These are phyloP conservation scores for Zoysia pacifica DNA, from an alignment of 176 grass and related monocot species.

Conservation along the genomic window DNA sequence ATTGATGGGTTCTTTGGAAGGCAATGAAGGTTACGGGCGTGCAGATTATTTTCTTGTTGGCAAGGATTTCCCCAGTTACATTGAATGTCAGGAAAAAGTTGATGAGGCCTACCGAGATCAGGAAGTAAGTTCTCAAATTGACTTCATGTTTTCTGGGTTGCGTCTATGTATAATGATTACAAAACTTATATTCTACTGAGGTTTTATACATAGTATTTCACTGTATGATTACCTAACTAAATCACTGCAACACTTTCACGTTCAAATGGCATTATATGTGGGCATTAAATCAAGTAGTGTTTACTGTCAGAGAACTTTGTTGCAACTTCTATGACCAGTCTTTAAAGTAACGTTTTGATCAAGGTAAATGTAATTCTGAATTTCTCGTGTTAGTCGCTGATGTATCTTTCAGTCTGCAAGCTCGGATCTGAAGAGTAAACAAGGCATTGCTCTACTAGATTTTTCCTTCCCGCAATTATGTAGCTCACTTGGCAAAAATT, in stretches of 20 bases:
- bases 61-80: conserved; percentile 95
- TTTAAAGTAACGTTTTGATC: neutral
- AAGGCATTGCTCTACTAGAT: neutral
- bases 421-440: neutral
- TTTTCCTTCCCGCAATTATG: neutral
- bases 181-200: conserved; percentile 1
- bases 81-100: conserved; percentile 93
- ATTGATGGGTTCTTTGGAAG: conserved; percentile 97
- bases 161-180: neutral
- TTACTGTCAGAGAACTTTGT: neutral
- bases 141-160: conserved; percentile 20
- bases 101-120: conserved; percentile 83
- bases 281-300: neutral
- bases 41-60: conserved; percentile 99
- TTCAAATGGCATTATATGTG: neutral
- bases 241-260: neutral
- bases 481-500: neutral
- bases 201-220: neutral
- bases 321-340: neutral
- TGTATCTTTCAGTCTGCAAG: neutral
- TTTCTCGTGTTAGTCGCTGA: neutral
- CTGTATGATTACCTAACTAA: neutral
- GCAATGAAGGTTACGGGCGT: conserved; percentile 88
- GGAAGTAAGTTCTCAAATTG: conserved; percentile 55
- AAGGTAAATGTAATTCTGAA: neutral